Evolutionary conservation across 164 flowering plant species (phyloP).

Genomic region (Macadamia tetraphylla): DNA sequence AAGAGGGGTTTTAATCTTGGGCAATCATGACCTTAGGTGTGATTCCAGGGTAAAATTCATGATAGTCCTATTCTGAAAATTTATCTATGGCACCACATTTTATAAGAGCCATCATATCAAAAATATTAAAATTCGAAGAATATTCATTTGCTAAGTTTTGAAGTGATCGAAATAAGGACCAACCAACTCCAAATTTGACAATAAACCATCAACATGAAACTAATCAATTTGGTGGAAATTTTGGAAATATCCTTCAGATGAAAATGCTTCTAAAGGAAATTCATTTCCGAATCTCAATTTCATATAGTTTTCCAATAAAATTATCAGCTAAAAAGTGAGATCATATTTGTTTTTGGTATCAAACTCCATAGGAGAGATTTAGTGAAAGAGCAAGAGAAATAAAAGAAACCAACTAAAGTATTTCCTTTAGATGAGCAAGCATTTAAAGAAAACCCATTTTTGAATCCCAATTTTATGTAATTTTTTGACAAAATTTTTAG

Average conservation of each 20-base stretch:
- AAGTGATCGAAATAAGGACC: constrained; percentile 26
- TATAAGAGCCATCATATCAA: constrained; percentile 28
- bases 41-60: constrained; percentile 12
- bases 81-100: constrained; percentile 15
- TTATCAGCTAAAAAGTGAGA: constrained; percentile 8
- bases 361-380: constrained; percentile 27
- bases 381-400: too few species aligned
- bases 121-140: constrained; percentile 14
- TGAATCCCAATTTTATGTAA: too few species aligned
- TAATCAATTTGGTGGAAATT: constrained; percentile 35
- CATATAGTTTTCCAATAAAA: constrained; percentile 19
- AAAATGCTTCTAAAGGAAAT: constrained; percentile 17
- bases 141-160: constrained; percentile 14
- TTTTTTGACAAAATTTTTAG: too few species aligned
- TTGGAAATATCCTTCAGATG: constrained; percentile 27
- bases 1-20: constrained; percentile 1
- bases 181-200: constrained; percentile 18
- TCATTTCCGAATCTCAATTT: constrained; percentile 24
- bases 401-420: too few species aligned
- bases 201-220: constrained; percentile 20
- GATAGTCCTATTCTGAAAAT: constrained; percentile 21
- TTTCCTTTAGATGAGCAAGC: too few species aligned
- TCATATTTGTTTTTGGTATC: constrained; percentile 14
- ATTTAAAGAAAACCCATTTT: too few species aligned
- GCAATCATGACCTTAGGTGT: constrained; percentile 7